phyloP scores from a whole-genome alignment of 2,329 filamentous ascomycete species.

The Nothophaeocryptopus gaeumannii region DNA sequence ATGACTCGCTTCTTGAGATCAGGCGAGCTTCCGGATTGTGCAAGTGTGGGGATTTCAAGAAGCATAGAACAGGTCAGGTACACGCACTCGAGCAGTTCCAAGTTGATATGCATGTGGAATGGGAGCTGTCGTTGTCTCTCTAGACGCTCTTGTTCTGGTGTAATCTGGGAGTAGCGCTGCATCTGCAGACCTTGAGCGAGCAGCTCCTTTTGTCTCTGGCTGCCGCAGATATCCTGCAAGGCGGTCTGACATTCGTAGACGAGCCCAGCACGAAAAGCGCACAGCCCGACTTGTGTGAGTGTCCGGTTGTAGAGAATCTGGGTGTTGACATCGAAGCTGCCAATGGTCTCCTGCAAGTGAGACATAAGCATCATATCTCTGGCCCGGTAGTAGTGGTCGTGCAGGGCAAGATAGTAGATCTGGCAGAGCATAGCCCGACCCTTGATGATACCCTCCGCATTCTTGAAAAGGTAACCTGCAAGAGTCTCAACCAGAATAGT shows the following conservation, averaged over 20 bases:
- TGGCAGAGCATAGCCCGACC: slow-evolving; percentile 97
- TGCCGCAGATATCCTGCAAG: slow-evolving; percentile 96
- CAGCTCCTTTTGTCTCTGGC: slow-evolving; percentile 94
- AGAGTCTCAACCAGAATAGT: slow-evolving; percentile 76
- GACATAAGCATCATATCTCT: slow-evolving; percentile 99
- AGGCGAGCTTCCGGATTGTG: slow-evolving; percentile 92
- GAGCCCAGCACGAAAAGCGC: slow-evolving; percentile 93
- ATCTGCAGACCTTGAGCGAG: slow-evolving; percentile 98
- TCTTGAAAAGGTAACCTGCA: slow-evolving; percentile 89
- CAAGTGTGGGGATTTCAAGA: slow-evolving; percentile 93
- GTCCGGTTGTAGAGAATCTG: slow-evolving; percentile 99
- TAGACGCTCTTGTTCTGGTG: slow-evolving; percentile 93
- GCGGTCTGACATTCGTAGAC: slow-evolving; percentile 98
- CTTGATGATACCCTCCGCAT: slow-evolving; percentile 93
- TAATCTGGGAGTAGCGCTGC: slow-evolving; percentile 93
- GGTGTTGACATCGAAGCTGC: slow-evolving; percentile 92
- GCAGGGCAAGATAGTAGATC: slow-evolving; percentile 95
- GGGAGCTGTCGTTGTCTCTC: slow-evolving; percentile 96
- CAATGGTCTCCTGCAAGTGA: slow-evolving; percentile 94
- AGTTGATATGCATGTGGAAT: slow-evolving; percentile 99
- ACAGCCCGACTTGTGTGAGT: slow-evolving; percentile 94
- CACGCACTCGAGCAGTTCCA: slow-evolving; percentile 95
- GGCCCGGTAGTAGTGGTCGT: slow-evolving; percentile 96
- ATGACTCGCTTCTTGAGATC: slow-evolving; percentile 97
- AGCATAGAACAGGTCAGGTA: slow-evolving; percentile 99